A percentile compares a stretch with the other conserved stretches of the same genome.
phyloP scores from a whole-genome alignment of 441 rosid genomes.

The Erodium trifolium region DNA sequence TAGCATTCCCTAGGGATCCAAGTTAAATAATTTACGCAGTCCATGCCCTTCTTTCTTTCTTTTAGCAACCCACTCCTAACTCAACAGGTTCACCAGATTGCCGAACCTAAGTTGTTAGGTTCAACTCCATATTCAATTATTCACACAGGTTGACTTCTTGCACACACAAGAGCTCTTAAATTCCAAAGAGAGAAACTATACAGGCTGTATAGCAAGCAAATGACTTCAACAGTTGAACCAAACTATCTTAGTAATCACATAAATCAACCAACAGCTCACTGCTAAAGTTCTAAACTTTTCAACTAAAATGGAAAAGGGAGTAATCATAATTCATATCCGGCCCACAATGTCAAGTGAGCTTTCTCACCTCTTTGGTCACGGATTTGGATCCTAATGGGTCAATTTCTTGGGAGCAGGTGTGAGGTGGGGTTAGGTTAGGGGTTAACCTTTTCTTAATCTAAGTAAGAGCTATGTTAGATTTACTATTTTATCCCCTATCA shows the following conservation, averaged over 20 bases:
- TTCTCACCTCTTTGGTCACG: too few relatives aligned
- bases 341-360: too few relatives aligned
- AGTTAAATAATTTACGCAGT: neutral
- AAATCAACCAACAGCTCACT: conserved; percentile 6
- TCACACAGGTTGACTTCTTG: neutral
- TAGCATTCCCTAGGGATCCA: neutral
- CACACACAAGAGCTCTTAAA: neutral
- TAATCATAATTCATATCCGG: neutral
- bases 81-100: too few relatives aligned
- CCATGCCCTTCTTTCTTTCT: neutral
- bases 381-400: too few relatives aligned
- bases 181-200: neutral
- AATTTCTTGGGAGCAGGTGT: too few relatives aligned
- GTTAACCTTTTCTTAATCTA: too few relatives aligned
- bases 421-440: too few relatives aligned
- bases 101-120: neutral
- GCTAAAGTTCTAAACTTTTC: conserved; percentile 6
- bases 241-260: neutral
- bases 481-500: too few relatives aligned
- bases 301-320: neutral
- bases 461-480: too few relatives aligned
- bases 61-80: neutral
- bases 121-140: neutral
- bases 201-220: neutral
- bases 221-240: neutral